phyloP scores from a whole-genome alignment of 2,329 filamentous ascomycete species.

The Hysterium pulicare region DNA sequence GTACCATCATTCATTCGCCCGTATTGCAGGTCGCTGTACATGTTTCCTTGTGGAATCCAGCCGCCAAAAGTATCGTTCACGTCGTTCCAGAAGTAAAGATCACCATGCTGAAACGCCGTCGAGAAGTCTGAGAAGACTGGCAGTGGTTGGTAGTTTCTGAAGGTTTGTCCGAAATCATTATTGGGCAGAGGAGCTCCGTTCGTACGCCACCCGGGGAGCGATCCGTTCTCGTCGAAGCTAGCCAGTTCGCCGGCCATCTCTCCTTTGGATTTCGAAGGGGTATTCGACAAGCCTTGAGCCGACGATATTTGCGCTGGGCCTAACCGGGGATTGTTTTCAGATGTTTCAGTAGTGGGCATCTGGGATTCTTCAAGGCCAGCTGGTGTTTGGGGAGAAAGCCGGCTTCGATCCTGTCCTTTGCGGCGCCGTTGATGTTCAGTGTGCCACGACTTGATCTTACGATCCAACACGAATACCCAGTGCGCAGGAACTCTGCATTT shows the following conservation, averaged over 20 bases:
- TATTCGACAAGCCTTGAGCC: neutral
- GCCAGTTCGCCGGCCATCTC: neutral
- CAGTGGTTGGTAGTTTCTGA: constrained; percentile 4
- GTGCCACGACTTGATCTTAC: constrained; percentile 31
- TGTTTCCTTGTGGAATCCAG: constrained; percentile 25
- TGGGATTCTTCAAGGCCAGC: neutral
- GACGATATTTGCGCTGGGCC: neutral
- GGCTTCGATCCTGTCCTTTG: constrained; percentile 18
- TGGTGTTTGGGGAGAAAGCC: constrained; percentile 13
- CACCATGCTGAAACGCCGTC: constrained; percentile 32
- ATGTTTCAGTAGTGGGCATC: neutral
- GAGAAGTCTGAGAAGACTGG: constrained; percentile 32
- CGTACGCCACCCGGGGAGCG: neutral
- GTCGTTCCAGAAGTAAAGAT: constrained; percentile 36
- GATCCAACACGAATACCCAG: constrained; percentile 28
- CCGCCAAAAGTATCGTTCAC: constrained; percentile 30
- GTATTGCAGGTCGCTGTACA: constrained; percentile 26
- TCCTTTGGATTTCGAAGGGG: neutral
- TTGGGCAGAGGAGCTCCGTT: neutral
- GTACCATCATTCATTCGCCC: constrained; percentile 13
- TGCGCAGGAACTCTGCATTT: constrained; percentile 30
- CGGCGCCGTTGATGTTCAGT: constrained; percentile 28
- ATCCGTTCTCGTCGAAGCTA: neutral
- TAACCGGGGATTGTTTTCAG: neutral
- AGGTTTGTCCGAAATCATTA: neutral